Conservation (phyloP, 2,329 filamentous ascomycete species). For the Teratosphaeriaceae sp. region DNA sequence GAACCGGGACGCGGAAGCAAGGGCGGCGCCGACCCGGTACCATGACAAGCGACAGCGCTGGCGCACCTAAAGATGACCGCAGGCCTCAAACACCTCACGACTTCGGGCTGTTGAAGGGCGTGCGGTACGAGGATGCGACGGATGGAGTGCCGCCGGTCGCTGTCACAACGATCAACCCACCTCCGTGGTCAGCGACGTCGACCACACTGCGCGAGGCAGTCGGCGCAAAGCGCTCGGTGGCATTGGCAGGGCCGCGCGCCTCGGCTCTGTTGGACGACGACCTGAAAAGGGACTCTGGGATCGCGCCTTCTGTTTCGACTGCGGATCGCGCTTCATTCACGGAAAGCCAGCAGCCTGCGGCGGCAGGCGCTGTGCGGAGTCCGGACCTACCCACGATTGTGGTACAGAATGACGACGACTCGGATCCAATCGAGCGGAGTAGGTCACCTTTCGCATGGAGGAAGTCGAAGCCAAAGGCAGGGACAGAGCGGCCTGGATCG, state of each 20-base stretch:
- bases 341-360: conserved; percentile 12
- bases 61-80: conserved; percentile 2
- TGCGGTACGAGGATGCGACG: conserved; percentile 15
- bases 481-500: conserved; percentile 2
- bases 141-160: conserved; percentile 11
- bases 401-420: conserved; percentile 34
- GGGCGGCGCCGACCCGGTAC: background rate
- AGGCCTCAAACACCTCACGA: conserved; percentile 5
- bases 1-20: background rate
- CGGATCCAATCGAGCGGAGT: conserved; percentile 12
- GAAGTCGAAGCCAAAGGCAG: conserved; percentile 10
- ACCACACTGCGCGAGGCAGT: background rate
- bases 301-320: conserved; percentile 23
- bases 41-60: conserved; percentile 7
- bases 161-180: conserved; percentile 7
- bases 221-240: conserved; percentile 1
- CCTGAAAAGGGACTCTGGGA: conserved; percentile 31
- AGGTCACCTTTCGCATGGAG: conserved; percentile 13
- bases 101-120: conserved; percentile 7
- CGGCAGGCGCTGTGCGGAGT: conserved; percentile 24
- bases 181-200: conserved; percentile 3
- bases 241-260: conserved; percentile 6
- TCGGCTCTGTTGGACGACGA: conserved; percentile 8
- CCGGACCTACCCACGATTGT: conserved; percentile 40
- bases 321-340: conserved; percentile 11